These are phyloP conservation scores for Beauveria pseudobassiana DNA, from an alignment of 2,329 filamentous ascomycete genomes.

Conservation along the genomic window DNA sequence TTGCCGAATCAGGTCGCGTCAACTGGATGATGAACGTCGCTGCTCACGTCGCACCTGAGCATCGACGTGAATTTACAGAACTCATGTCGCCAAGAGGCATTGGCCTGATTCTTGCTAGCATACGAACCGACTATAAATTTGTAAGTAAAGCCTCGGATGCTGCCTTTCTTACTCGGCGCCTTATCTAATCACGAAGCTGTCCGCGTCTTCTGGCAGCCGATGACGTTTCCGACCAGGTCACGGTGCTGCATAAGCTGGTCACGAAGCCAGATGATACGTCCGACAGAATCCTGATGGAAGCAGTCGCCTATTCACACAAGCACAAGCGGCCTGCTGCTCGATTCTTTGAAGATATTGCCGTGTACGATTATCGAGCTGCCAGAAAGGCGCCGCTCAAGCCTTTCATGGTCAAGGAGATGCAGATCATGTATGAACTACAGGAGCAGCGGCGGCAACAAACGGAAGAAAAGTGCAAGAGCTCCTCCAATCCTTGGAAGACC, in stretches of 20 bases:
- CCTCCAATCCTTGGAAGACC: slow-evolving; percentile 8
- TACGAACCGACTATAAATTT: slow-evolving; percentile 82
- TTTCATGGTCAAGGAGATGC: slow-evolving; percentile 33
- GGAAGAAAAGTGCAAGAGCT: slow-evolving; percentile 15
- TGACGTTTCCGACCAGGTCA: slow-evolving; percentile 79
- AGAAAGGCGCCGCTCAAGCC: slow-evolving; percentile 31
- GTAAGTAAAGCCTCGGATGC: slow-evolving; percentile 41
- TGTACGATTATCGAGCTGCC: slow-evolving; percentile 54
- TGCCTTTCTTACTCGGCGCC: too few relatives aligned
- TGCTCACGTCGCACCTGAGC: slow-evolving; percentile 49
- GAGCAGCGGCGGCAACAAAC: slow-evolving; percentile 16
- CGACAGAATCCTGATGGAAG: slow-evolving; percentile 50
- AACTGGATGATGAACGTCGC: slow-evolving; percentile 72
- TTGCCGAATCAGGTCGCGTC: slow-evolving; percentile 72
- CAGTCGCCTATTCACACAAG: slow-evolving; percentile 65
- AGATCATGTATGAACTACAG: slow-evolving; percentile 28
- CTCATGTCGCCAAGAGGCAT: slow-evolving; percentile 58
- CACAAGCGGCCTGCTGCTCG: slow-evolving; percentile 66
- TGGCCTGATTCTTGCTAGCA: slow-evolving; percentile 72
- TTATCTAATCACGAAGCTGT: neutral
- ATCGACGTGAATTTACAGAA: slow-evolving; percentile 58
- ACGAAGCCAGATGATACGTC: slow-evolving; percentile 35
- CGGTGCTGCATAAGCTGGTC: slow-evolving; percentile 73
- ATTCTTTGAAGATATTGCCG: slow-evolving; percentile 68
- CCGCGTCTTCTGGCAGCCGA: slow-evolving; percentile 46